Conservation (phyloP, 495 filamentous ascomycete species). For the Alectoria sarmentosa region DNA sequence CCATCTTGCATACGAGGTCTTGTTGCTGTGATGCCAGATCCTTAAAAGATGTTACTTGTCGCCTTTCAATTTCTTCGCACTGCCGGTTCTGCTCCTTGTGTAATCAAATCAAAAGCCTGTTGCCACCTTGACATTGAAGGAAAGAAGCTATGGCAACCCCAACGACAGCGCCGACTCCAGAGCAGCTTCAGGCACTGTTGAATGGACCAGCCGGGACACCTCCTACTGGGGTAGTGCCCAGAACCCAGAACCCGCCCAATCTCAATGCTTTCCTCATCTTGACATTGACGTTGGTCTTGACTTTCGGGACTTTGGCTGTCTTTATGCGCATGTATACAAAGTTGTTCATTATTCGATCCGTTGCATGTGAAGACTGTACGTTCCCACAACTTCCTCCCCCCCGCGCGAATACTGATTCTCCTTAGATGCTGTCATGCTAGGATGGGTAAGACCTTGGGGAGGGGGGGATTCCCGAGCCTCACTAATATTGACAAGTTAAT, state of each 20-base stretch:
- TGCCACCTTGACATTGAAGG: no score
- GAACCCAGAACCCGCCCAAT: background rate
- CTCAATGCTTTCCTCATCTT: background rate
- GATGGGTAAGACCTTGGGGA: no score
- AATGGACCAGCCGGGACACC: background rate
- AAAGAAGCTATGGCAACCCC: background rate
- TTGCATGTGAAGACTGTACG: slow-evolving; percentile 11
- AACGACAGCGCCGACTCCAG: background rate
- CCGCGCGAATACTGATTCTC: background rate
- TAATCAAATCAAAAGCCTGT: no score
- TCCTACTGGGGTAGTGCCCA: background rate
- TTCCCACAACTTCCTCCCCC: no score
- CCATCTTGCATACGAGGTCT: no score
- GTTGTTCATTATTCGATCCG: background rate
- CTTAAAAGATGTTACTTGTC: no score
- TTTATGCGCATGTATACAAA: slow-evolving; percentile 5
- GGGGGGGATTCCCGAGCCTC: no score
- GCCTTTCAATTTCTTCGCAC: no score
- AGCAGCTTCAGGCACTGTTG: background rate
- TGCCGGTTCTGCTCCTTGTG: no score
- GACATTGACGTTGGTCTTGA: background rate
- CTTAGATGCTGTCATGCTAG: no score
- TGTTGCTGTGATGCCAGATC: no score
- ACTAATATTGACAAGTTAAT: background rate
- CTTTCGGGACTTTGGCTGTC: background rate